Conservation (phyloP, 352 stramenopile genomes). For the Phytophthora colocasiae region DNA sequence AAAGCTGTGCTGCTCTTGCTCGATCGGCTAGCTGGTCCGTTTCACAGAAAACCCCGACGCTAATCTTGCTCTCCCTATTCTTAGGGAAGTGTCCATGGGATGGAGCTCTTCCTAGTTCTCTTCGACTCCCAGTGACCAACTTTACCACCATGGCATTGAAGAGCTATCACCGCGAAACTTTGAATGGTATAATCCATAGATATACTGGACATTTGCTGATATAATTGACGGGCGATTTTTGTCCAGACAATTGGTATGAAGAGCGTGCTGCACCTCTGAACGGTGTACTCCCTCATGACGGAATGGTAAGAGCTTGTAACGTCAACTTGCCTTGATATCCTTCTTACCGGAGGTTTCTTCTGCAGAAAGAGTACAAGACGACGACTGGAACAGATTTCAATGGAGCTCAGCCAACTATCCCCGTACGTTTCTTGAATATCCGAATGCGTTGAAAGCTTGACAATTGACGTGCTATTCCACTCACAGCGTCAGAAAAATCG, state of each 20-base stretch:
- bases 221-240: not conserved
- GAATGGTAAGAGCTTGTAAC: conserved; percentile 42
- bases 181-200: conserved; percentile 56
- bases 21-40: conserved; percentile 26
- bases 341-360: not conserved
- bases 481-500: conserved; percentile 46
- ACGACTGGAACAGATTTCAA: conserved; percentile 60
- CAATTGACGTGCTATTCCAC: conserved; percentile 1
- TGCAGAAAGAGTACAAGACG: conserved; percentile 73
- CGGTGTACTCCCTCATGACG: conserved; percentile 69
- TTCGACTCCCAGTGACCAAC: conserved; percentile 6
- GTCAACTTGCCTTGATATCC: not conserved
- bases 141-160: conserved; percentile 68
- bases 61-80: conserved; percentile 38
- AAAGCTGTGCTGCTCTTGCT: conserved; percentile 2
- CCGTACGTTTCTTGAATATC: conserved; percentile 33
- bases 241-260: conserved; percentile 87
- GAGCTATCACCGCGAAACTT: conserved; percentile 80
- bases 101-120: conserved; percentile 3
- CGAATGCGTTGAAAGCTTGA: not conserved
- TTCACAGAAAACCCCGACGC: conserved; percentile 17
- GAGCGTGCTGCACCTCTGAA: conserved; percentile 69
- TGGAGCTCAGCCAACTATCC: conserved; percentile 37
- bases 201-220: not conserved
- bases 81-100: conserved; percentile 20